Conservation (phyloP, 106 monocot genomes). For the Narthecium ossifragum region DNA sequence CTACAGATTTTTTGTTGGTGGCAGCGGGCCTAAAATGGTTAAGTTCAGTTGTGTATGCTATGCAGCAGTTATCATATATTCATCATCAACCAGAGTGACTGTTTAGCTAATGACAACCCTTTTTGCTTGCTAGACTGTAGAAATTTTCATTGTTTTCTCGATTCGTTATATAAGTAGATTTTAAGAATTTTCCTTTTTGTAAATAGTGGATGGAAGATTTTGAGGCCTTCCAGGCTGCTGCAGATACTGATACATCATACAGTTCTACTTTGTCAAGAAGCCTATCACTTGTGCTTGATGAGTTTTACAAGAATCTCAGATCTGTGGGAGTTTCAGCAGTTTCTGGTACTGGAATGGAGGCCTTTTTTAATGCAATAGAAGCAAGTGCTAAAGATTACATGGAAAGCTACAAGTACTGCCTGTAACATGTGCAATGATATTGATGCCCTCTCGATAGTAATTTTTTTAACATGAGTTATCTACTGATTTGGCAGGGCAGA, state of each 20-base stretch:
- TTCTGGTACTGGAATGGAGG: constrained; percentile 72
- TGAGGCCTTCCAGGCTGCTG: constrained; percentile 76
- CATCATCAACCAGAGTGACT: too few relatives aligned
- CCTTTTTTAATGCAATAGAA: constrained; percentile 77
- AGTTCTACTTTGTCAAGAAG: constrained; percentile 74
- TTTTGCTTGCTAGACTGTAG: too few relatives aligned
- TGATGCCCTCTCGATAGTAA: not conserved
- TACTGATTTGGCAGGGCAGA: constrained; percentile 53
- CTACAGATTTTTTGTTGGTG: too few relatives aligned
- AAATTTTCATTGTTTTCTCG: too few relatives aligned
- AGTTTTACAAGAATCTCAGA: constrained; percentile 87
- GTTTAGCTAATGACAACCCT: too few relatives aligned
- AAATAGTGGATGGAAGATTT: constrained; percentile 98
- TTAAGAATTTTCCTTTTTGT: not conserved
- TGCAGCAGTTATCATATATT: too few relatives aligned
- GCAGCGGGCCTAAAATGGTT: too few relatives aligned
- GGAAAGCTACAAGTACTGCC: constrained; percentile 86
- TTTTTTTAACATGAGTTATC: not conserved
- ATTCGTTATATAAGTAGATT: not conserved
- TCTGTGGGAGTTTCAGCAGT: constrained; percentile 93
- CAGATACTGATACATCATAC: constrained; percentile 76
- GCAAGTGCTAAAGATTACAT: constrained; percentile 83
- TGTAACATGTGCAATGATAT: not conserved
- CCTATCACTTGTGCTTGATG: constrained; percentile 80
- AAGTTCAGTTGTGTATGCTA: too few relatives aligned